Percentiles rank a stretch among this genome's conserved stretches.
phyloP scores from a whole-genome alignment of 2,329 filamentous ascomycete species.

The Trichoderma atroviride region DNA sequence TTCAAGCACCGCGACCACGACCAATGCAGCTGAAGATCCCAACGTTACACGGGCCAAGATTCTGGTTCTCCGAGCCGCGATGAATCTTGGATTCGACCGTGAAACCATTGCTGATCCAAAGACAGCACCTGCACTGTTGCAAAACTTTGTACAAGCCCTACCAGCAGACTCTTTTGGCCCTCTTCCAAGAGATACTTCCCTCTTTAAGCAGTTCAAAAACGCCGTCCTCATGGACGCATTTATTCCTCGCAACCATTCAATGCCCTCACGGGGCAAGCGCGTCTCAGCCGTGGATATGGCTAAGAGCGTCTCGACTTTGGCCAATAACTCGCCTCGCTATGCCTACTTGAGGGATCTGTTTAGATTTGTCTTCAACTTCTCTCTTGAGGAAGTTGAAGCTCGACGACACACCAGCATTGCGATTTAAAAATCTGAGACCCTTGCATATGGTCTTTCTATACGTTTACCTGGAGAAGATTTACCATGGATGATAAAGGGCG shows the following conservation, averaged over 20 bases:
- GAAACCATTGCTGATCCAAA: constrained; percentile 51
- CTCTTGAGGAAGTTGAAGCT: constrained; percentile 73
- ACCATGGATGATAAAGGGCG: not conserved
- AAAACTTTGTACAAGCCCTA: constrained; percentile 75
- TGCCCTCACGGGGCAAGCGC: constrained; percentile 59
- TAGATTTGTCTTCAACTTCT: constrained; percentile 80
- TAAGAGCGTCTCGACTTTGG: constrained; percentile 77
- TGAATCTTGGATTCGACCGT: constrained; percentile 79
- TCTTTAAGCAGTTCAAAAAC: constrained; percentile 80
- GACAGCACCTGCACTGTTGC: constrained; percentile 58
- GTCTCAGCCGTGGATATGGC: constrained; percentile 75
- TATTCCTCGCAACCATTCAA: constrained; percentile 45
- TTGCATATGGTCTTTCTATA: not conserved
- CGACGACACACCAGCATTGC: constrained; percentile 66
- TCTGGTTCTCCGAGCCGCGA: constrained; percentile 80
- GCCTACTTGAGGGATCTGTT: constrained; percentile 81
- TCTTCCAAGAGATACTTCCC: constrained; percentile 66
- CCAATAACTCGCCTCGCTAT: constrained; percentile 67
- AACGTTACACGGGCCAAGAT: constrained; percentile 78
- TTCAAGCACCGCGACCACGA: constrained; percentile 72
- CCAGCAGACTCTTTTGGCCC: constrained; percentile 79
- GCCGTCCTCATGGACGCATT: constrained; percentile 73
- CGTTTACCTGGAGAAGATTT: not conserved
- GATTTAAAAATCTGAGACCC: constrained; percentile 42
- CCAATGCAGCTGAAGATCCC: constrained; percentile 69